Evolutionary conservation across 1,284 basidiomycete species (phyloP).

Genomic region (Cryptococcus neoformans): DNA sequence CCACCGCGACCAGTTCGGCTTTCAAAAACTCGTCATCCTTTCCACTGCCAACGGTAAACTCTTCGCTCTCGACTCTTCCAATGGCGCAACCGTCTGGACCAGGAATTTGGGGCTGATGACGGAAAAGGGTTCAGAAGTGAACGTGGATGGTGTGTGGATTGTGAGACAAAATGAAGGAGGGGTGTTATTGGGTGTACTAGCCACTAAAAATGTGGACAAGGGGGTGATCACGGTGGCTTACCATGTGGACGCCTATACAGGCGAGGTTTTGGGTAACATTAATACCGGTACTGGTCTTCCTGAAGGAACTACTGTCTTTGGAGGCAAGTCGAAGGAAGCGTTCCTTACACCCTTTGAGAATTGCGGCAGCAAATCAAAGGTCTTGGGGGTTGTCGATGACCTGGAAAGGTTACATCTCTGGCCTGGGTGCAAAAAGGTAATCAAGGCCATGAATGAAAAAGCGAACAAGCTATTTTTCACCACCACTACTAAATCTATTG

Average conservation of each 20-base stretch:
- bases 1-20: conserved; percentile 77
- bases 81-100: conserved; percentile 72
- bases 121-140: conserved; percentile 30
- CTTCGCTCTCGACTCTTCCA: conserved; percentile 76
- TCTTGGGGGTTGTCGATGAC: conserved; percentile 38
- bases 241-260: conserved; percentile 75
- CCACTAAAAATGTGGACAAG: conserved; percentile 25
- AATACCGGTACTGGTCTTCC: conserved; percentile 25
- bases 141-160: conserved; percentile 30
- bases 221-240: conserved; percentile 58
- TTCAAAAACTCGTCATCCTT: conserved; percentile 76
- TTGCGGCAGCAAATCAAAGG: conserved; percentile 37
- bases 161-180: conserved; percentile 35
- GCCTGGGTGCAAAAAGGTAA: conserved; percentile 46
- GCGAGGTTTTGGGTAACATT: conserved; percentile 51
- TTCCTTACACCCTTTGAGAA: conserved; percentile 44
- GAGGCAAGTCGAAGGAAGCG: conserved; percentile 24
- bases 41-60: conserved; percentile 72
- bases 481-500: conserved; percentile 12
- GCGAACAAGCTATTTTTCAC: conserved; percentile 31
- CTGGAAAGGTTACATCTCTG: conserved; percentile 39
- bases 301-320: conserved; percentile 32
- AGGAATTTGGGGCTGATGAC: conserved; percentile 52
- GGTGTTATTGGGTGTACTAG: conserved; percentile 34
- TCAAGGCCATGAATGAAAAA: conserved; percentile 13